Base-by-base conservation (phyloP, 208 protist genomes). In the Trichomonas vaginalis region DNA sequence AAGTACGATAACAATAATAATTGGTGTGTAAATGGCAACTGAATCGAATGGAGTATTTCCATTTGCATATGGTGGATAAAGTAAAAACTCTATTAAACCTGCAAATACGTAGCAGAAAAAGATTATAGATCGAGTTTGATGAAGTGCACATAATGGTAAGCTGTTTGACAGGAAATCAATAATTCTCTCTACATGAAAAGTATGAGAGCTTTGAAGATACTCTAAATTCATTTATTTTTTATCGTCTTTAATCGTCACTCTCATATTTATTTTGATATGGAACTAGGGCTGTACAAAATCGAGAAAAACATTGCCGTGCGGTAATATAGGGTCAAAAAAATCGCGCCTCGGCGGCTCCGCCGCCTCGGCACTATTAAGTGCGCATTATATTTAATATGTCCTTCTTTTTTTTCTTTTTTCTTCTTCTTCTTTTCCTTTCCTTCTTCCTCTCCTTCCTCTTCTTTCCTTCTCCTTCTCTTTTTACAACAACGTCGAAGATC, bases 101-200 rank as follows among this genome's bases (percentile, higher is more conserved):
- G 86, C 86, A 51, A 92, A 92, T 17, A 92, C 15, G 46, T 92
- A 92, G 45, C 86, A 92, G 37, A 92, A 92, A 45, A 92, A 92
- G 56, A 92, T 92, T 17, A 92, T 92, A 0, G 86, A 48, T 9
- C 86, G 6, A 0, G 86, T 92, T 92, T 92, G 86, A 32, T 92
- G 86, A 51, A 92, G 17, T 1, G 86, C 86, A 51, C 86, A 92
- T 14, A 92, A n/a, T 35, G 86, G 86, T 39, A 92, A 45, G 39
- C 35, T 92, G 21, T 51, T 42, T 51, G 86, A 48, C 0, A 92
- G 40, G 27, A 51, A 92, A 32, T 92, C 86, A 9, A 92, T 92
- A 39, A 92, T 92, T 32, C 86, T 48, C 15, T 92, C 86, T 21
- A 92, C 86, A 51, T 92, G 86, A 45, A 92, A 92, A 39, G 86